These are phyloP conservation scores for Ceraceosorus guamensis DNA, from an alignment of 1,284 basidiomycete species.

Conservation along the genomic window DNA sequence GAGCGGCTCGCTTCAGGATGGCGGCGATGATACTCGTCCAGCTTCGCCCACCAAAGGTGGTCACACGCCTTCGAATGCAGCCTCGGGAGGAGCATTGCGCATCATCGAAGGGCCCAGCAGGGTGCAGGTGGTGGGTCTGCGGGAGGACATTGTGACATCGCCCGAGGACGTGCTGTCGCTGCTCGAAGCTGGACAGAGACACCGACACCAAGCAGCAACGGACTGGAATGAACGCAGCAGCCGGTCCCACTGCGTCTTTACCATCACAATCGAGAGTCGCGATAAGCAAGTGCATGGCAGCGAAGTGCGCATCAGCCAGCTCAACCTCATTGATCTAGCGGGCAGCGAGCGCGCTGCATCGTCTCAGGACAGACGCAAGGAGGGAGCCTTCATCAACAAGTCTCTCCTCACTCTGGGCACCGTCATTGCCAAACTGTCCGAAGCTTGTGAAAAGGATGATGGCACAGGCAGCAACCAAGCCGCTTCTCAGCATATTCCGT, in stretches of 20 bases:
- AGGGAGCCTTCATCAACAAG: constrained; percentile 50
- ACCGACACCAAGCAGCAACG: constrained; percentile 82
- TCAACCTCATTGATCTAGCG: constrained; percentile 57
- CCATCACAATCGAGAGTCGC: constrained; percentile 50
- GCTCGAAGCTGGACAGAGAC: constrained; percentile 73
- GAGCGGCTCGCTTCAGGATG: no score
- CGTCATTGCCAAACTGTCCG: constrained; percentile 57
- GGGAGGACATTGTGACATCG: constrained; percentile 55
- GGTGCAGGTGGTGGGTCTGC: constrained; percentile 52
- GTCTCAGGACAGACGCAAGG: constrained; percentile 54
- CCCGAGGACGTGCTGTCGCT: constrained; percentile 57
- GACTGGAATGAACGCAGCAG: constrained; percentile 96
- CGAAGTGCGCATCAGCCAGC: constrained; percentile 41
- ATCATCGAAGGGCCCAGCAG: constrained; percentile 48
- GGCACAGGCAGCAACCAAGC: background rate
- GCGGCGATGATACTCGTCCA: constrained; percentile 5
- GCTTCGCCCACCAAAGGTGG: constrained; percentile 22
- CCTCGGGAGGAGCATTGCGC: constrained; percentile 13
- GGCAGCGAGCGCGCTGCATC: constrained; percentile 56
- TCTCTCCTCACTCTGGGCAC: constrained; percentile 53
- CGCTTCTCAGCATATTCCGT: constrained; percentile 66
- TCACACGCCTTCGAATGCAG: constrained; percentile 5
- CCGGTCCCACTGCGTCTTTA: constrained; percentile 73
- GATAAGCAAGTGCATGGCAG: constrained; percentile 9
- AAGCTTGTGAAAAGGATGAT: constrained; percentile 24